Percentiles rank a stretch among this genome's conserved stretches.
Conservation (phyloP, 495 filamentous ascomycete genomes). For the Aspergillus leporis region DNA sequence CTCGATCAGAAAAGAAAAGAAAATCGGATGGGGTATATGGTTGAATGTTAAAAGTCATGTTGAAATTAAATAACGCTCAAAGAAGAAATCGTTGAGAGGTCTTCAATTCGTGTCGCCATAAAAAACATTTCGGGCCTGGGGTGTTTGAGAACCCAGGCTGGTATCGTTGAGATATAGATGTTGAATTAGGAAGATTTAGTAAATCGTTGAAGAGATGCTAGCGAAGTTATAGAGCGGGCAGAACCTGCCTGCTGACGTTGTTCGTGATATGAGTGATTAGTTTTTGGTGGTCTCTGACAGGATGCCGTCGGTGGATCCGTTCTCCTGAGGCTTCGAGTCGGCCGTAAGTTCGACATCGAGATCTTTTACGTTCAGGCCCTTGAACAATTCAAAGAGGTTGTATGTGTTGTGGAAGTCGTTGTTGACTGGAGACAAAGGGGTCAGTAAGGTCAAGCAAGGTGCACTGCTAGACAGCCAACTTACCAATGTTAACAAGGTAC, state of each 20-base stretch:
- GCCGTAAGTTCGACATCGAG: constrained; percentile 49
- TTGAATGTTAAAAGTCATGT: constrained; percentile 46
- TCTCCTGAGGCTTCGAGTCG: constrained; percentile 15
- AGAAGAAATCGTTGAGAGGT: constrained; percentile 54
- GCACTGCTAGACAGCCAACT: constrained; percentile 31
- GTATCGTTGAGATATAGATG: constrained; percentile 47
- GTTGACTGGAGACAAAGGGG: constrained; percentile 61
- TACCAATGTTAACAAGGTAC: constrained; percentile 95
- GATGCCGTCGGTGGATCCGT: constrained; percentile 22
- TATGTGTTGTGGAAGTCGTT: constrained; percentile 87
- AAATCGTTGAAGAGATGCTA: constrained; percentile 21
- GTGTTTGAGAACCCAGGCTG: constrained; percentile 24
- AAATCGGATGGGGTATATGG: constrained; percentile 28
- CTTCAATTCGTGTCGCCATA: constrained; percentile 50
- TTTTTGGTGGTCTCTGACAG: constrained; percentile 21
- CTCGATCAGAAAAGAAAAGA: constrained; percentile 27
- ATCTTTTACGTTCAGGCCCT: constrained; percentile 69
- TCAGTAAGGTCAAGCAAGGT: constrained; percentile 5
- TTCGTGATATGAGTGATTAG: constrained; percentile 20
- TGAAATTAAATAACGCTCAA: constrained; percentile 47
- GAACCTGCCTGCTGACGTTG: background rate
- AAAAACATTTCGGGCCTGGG: constrained; percentile 43
- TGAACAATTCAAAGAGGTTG: constrained; percentile 81
- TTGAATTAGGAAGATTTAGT: constrained; percentile 43
- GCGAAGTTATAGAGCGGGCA: constrained; percentile 1